phyloP scores from a whole-genome alignment of 108 stramenopile genomes.

The Pseudonitzschia multistriata region DNA sequence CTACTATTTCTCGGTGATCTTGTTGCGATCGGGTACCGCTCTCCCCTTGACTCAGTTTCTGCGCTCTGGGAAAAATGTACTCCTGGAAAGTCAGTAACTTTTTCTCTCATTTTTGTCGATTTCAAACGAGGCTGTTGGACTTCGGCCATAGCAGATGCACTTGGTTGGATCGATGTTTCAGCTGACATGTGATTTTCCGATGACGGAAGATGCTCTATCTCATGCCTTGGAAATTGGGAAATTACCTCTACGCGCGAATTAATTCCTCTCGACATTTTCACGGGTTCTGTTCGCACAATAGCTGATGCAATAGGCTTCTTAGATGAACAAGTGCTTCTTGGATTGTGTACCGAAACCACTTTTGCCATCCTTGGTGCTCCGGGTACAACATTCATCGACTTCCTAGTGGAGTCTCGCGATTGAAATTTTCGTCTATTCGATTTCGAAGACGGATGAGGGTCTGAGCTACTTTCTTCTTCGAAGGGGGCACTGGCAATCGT shows the following conservation, averaged over 20 bases:
- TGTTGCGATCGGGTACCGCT: not conserved
- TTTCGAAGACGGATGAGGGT: not conserved
- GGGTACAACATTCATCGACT: not conserved
- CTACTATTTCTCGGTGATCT: not conserved
- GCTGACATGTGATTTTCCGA: not conserved
- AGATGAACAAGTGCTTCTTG: not conserved
- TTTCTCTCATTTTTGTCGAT: not conserved
- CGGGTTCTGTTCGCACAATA: not conserved
- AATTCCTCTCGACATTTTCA: not conserved
- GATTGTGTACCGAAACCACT: not conserved
- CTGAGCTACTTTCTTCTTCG: not conserved
- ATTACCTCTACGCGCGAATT: not conserved
- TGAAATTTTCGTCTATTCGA: not conserved
- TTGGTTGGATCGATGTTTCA: not conserved
- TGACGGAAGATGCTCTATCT: not conserved
- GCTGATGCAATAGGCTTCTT: not conserved
- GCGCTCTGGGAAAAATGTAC: not conserved
- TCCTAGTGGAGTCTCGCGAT: not conserved
- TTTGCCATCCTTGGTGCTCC: not conserved
- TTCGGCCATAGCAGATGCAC: not conserved
- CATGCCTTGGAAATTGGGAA: not conserved
- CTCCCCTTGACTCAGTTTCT: not conserved
- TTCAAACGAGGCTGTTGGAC: not conserved
- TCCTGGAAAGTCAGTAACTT: conserved; percentile 3
- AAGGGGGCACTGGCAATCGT: not conserved